A percentile compares a stretch with the other conserved stretches of the same genome.
These are phyloP conservation scores for Gelatoporia subvermispora DNA, from an alignment of 768 basidiomycete genomes.

Conservation along the genomic window DNA sequence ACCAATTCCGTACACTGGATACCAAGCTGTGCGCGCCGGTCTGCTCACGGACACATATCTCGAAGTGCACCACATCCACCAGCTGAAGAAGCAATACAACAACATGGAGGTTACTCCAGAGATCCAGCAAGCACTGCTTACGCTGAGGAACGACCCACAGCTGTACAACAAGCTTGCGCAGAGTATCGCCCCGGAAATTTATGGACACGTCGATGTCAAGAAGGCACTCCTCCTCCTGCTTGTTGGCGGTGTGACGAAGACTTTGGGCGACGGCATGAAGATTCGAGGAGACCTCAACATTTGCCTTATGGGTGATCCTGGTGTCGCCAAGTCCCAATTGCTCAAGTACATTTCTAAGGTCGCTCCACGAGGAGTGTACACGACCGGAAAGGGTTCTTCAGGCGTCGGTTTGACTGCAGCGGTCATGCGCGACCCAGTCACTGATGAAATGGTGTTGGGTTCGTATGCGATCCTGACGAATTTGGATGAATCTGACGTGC, in stretches of 20 bases:
- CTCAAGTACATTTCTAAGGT: slow-evolving; percentile 99
- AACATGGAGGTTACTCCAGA: slow-evolving; percentile 91
- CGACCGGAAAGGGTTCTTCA: slow-evolving; percentile 96
- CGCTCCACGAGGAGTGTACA: slow-evolving; percentile 95
- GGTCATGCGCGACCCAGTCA: slow-evolving; percentile 98
- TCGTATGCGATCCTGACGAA: slow-evolving; percentile 25
- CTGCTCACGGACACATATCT: slow-evolving; percentile 96
- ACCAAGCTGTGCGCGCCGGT: slow-evolving; percentile 94
- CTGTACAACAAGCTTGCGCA: slow-evolving; percentile 85
- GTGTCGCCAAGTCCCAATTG: slow-evolving; percentile 96
- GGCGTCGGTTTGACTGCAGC: slow-evolving; percentile 98
- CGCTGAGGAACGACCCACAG: slow-evolving; percentile 68
- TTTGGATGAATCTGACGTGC: neutral
- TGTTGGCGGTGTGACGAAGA: slow-evolving; percentile 94
- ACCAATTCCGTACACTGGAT: slow-evolving; percentile 95
- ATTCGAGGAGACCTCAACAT: slow-evolving; percentile 97
- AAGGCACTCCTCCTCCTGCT: slow-evolving; percentile 89
- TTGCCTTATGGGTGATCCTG: slow-evolving; percentile 98
- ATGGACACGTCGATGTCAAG: slow-evolving; percentile 96
- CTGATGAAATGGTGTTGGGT: slow-evolving; percentile 99
- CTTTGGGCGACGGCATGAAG: slow-evolving; percentile 96
- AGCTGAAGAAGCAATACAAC: slow-evolving; percentile 96
- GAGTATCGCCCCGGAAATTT: slow-evolving; percentile 98
- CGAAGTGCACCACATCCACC: slow-evolving; percentile 84
- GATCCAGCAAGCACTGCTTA: slow-evolving; percentile 62